Evolutionary conservation across 2,329 filamentous ascomycete genomes (phyloP).

Genomic region (Pseudogymnoascus sp.): DNA sequence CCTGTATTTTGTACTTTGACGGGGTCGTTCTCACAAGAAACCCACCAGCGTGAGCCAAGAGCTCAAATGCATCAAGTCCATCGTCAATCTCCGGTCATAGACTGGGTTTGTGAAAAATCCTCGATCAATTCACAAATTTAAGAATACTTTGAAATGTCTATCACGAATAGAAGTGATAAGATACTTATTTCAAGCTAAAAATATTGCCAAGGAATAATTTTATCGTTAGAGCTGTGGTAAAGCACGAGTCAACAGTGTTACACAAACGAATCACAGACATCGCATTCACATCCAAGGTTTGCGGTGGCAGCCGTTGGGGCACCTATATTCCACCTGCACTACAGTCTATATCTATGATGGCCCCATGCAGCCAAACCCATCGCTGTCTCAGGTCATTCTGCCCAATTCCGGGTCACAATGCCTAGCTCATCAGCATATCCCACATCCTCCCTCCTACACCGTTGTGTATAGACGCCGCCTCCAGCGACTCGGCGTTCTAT

Average conservation of each 20-base stretch:
- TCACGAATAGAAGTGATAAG: too few species aligned
- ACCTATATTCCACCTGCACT: constrained; percentile 9
- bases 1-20: background rate
- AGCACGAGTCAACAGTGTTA: too few species aligned
- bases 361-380: background rate
- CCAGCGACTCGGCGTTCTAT: constrained; percentile 2
- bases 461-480: background rate
- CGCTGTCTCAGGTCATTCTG: background rate
- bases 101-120: background rate
- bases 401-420: background rate
- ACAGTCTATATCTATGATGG: constrained; percentile 9
- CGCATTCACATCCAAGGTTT: background rate
- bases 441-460: background rate
- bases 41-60: background rate
- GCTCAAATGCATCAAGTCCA: background rate
- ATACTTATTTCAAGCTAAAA: too few species aligned
- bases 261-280: background rate
- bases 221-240: background rate
- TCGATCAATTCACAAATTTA: background rate
- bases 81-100: too few species aligned
- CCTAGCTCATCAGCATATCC: background rate
- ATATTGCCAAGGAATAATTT: background rate
- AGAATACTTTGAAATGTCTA: background rate
- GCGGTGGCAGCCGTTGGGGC: constrained; percentile 2
- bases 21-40: background rate